These are phyloP conservation scores for Boechera divaricarpa DNA, from an alignment of 345 rosid genomes.

Conservation along the genomic window DNA sequence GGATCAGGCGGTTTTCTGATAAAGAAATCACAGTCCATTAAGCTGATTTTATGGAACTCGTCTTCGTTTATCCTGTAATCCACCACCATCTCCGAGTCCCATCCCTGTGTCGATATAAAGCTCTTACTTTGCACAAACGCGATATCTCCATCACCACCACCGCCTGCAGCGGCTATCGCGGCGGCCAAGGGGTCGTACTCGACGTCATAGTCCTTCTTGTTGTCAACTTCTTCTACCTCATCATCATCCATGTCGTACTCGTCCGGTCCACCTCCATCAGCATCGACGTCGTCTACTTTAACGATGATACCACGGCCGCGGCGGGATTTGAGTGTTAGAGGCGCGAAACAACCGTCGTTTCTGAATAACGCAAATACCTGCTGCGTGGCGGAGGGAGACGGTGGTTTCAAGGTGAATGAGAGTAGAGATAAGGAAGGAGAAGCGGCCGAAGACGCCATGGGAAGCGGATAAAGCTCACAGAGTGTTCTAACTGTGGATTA, in stretches of 20 bases:
- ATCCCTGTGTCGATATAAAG: slow-evolving; percentile 75
- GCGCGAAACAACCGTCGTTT: slow-evolving; percentile 33
- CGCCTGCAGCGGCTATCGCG: slow-evolving; percentile 37
- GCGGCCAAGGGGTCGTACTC: slow-evolving; percentile 77
- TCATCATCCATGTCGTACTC: slow-evolving; percentile 90
- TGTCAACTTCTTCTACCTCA: slow-evolving; percentile 85
- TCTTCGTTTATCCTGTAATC: slow-evolving; percentile 92
- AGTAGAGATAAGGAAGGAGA: slow-evolving; percentile 47
- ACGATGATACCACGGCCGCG: slow-evolving; percentile 52
- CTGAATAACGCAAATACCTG: slow-evolving; percentile 31
- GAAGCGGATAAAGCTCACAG: slow-evolving; percentile 32
- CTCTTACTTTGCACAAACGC: slow-evolving; percentile 73
- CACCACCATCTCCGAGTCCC: slow-evolving; percentile 90
- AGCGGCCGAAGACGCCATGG: slow-evolving; percentile 47
- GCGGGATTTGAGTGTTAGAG: slow-evolving; percentile 39
- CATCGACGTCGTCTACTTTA: slow-evolving; percentile 78
- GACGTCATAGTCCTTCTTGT: slow-evolving; percentile 87
- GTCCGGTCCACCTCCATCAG: slow-evolving; percentile 62
- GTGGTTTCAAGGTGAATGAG: slow-evolving; percentile 41
- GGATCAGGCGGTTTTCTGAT: slow-evolving; percentile 96
- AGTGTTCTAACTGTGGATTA: slow-evolving; percentile 33
- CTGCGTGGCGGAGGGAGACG: slow-evolving; percentile 25
- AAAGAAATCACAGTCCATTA: slow-evolving; percentile 91
- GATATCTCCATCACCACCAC: slow-evolving; percentile 60
- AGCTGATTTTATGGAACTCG: slow-evolving; percentile 84